These are phyloP conservation scores for Chloridella minuta DNA, from an alignment of 352 stramenopile genomes.

Conservation along the genomic window DNA sequence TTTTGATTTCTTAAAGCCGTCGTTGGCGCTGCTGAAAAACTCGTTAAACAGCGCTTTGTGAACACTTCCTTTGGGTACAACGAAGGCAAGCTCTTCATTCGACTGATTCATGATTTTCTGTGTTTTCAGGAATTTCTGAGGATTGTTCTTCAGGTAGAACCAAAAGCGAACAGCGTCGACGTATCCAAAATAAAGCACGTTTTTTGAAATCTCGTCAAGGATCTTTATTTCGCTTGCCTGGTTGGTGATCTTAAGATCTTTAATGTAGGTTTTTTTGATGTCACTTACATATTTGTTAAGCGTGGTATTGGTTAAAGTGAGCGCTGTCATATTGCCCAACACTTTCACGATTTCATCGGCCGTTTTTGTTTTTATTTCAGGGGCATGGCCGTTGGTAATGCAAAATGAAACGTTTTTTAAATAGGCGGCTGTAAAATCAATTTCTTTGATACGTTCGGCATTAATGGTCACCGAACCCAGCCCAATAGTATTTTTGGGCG, in stretches of 20 bases:
- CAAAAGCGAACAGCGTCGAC: neutral
- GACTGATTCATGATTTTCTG: neutral
- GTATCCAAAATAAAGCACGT: neutral
- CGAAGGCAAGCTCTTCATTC: neutral
- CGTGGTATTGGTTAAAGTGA: neutral
- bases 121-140: neutral
- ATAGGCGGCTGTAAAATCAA: neutral
- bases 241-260: neutral
- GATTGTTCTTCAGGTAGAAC: conserved; percentile 2
- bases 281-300: neutral
- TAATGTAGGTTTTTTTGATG: neutral
- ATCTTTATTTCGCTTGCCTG: neutral
- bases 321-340: neutral
- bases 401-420: neutral
- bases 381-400: neutral
- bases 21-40: neutral
- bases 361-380: neutral
- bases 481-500: neutral
- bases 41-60: neutral
- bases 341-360: neutral
- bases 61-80: neutral
- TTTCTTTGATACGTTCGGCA: neutral
- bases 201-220: neutral
- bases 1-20: neutral
- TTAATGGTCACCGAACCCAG: neutral